Evolutionary conservation across 768 basidiomycete genomes (phyloP).

Genomic region (Mycena galericulata): DNA sequence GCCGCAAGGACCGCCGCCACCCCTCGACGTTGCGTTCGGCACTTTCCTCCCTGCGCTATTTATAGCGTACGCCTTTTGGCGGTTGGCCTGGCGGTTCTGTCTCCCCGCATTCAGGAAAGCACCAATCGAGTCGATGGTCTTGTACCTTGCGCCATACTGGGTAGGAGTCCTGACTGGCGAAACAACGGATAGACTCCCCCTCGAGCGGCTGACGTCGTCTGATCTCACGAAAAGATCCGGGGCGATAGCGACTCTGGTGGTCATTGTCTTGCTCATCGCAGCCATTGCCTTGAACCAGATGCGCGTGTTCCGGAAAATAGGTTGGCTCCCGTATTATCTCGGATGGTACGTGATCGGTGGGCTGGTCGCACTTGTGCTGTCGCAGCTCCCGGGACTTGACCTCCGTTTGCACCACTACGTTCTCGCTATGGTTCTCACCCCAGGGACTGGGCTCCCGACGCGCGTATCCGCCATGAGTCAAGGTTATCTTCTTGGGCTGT

Average conservation of each 20-base stretch:
- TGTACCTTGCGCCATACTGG: slow-evolving; percentile 86
- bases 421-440: slow-evolving; percentile 77
- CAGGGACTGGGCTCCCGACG: slow-evolving; percentile 86
- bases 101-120: slow-evolving; percentile 75
- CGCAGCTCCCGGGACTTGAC: slow-evolving; percentile 74
- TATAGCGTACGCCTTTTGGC: slow-evolving; percentile 84
- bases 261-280: slow-evolving; percentile 73
- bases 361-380: slow-evolving; percentile 72
- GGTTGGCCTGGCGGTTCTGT: slow-evolving; percentile 78
- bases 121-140: slow-evolving; percentile 79
- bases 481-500: slow-evolving; percentile 85
- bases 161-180: slow-evolving; percentile 81
- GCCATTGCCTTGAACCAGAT: slow-evolving; percentile 78
- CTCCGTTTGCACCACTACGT: slow-evolving; percentile 89
- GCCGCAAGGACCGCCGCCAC: slow-evolving; percentile 73
- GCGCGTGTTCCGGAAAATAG: slow-evolving; percentile 86
- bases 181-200: slow-evolving; percentile 77
- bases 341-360: slow-evolving; percentile 81
- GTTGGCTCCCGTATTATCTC: slow-evolving; percentile 83
- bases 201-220: slow-evolving; percentile 77
- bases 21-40: slow-evolving; percentile 77
- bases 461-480: slow-evolving; percentile 84
- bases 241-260: slow-evolving; percentile 73
- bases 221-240: slow-evolving; percentile 77
- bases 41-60: slow-evolving; percentile 85